These are phyloP conservation scores for Cubamyces sp. DNA, from an alignment of 768 basidiomycete species.

Conservation along the genomic window DNA sequence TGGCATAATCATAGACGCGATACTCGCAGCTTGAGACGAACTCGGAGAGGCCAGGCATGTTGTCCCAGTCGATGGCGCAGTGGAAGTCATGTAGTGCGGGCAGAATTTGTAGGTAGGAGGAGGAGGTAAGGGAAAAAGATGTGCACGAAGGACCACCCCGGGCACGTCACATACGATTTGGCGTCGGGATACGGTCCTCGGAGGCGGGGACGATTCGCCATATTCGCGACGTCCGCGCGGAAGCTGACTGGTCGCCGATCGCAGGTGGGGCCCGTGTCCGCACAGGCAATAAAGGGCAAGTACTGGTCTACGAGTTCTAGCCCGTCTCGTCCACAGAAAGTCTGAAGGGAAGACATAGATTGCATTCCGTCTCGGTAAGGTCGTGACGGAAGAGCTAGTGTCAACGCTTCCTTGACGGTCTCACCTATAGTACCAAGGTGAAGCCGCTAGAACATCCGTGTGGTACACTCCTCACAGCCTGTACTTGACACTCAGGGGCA, in stretches of 20 bases:
- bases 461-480: too few relatives aligned
- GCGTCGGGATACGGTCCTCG: not conserved
- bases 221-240: conserved; percentile 7
- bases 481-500: too few relatives aligned
- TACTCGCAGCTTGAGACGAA: not conserved
- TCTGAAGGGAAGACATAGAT: too few relatives aligned
- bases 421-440: too few relatives aligned
- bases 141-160: too few relatives aligned
- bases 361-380: too few relatives aligned
- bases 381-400: too few relatives aligned
- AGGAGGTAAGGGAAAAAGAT: not conserved
- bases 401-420: too few relatives aligned
- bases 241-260: not conserved
- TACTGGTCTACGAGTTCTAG: too few relatives aligned
- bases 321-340: too few relatives aligned
- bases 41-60: not conserved
- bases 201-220: not conserved
- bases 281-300: too few relatives aligned
- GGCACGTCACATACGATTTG: not conserved
- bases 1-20: not conserved
- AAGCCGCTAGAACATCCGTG: too few relatives aligned
- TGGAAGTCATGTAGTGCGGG: not conserved
- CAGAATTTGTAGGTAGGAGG: not conserved
- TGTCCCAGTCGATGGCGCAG: not conserved
- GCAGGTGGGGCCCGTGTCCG: not conserved